Evolutionary conservation across 345 rosid species (phyloP).

Genomic region (Rhodomyrtus tomentosa): DNA sequence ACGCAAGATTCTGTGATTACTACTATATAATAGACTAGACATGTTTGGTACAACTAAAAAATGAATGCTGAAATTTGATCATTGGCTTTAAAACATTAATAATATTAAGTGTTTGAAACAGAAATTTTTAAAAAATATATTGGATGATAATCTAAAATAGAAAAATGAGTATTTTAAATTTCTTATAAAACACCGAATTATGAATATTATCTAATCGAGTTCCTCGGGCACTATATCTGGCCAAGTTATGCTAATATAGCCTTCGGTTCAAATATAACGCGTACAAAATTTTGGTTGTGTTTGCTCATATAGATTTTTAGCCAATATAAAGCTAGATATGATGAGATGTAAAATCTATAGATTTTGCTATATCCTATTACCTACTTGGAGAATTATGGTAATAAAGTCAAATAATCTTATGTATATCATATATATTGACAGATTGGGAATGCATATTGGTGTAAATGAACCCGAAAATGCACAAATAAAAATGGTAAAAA

Average conservation of each 20-base stretch:
- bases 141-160: background rate
- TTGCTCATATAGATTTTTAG: background rate
- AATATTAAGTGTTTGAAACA: background rate
- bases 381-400: background rate
- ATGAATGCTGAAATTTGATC: background rate
- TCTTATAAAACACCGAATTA: background rate
- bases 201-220: background rate
- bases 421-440: background rate
- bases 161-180: background rate
- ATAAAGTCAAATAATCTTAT: background rate
- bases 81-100: background rate
- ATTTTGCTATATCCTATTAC: background rate
- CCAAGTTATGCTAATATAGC: background rate
- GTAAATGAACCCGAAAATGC: background rate
- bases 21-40: background rate
- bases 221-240: background rate
- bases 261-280: background rate
- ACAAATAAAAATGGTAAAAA: background rate
- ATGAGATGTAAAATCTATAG: background rate
- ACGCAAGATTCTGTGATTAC: background rate
- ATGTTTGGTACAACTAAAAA: background rate
- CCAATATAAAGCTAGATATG: background rate
- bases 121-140: background rate
- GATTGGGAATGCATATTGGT: background rate
- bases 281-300: background rate